Base-by-base conservation (phyloP, 768 basidiomycete species). In the Boletus pseudo-olivaceus region DNA sequence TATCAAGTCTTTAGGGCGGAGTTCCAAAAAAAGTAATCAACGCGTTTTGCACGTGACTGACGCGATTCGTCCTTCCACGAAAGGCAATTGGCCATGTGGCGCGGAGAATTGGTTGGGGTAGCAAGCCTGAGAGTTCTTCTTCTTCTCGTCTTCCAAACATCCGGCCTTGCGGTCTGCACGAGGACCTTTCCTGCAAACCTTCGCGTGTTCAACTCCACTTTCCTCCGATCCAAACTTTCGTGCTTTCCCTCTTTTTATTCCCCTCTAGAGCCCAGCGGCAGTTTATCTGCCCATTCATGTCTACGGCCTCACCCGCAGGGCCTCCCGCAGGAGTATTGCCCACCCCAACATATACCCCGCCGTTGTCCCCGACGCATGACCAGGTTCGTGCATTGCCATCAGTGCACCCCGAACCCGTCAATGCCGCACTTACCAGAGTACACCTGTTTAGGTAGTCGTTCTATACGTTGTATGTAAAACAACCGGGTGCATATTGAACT, bases 381-480 rank as follows among this genome's bases (percentile, higher is more conserved):
- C 88, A 90, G 78, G 87, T 84, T 56, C 49, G 81, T 73, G 45
- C 51, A 56, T 52, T 58, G 33, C 39, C 50, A 47, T 65, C 50
- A 43, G 54, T 56, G 54, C 55, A 37, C 15, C 54, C 54, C 54
- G 47, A 57, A 62, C 53, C 51, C 51, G 53, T 49, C 59, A 60
- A 58, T 55, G 62, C 44, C 58, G 51, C 57, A 54, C 57, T 62
- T 57, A 68, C 62, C 23, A 59, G 53, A 42, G 43, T 57, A 42
- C 53, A 48, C 47, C 49, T 53, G 51, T 60, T 30, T 70, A 89
- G 88, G 80, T 85, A 52, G 84, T 88, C 40, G 82, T 88, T 33
- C 73, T 90, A 59, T 90, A 88, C 61, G 87, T 89, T 53, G 88
- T 89, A 71, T 61, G 87, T 78, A 48, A 50, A 53, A 38, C 65